These are phyloP conservation scores for Clohesyomyces aquaticus DNA, from an alignment of 495 filamentous ascomycete genomes.

Conservation along the genomic window DNA sequence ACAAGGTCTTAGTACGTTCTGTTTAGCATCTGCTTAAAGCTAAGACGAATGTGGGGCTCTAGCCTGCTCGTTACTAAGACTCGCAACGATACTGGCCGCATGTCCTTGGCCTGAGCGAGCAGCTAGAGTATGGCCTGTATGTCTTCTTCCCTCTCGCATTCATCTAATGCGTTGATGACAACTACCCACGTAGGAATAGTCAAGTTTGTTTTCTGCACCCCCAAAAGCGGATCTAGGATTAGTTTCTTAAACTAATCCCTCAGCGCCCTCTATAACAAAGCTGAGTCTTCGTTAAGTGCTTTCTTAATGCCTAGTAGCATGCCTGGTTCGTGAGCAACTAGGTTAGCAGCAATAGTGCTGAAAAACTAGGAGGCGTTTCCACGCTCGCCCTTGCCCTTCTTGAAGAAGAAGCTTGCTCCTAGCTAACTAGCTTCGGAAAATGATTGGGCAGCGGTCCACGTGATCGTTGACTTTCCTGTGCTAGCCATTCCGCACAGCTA, in stretches of 20 bases:
- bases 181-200: neutral
- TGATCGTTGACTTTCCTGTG: slow-evolving; percentile 32
- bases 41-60: neutral
- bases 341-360: slow-evolving; percentile 30
- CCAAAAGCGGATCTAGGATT: slow-evolving; percentile 23
- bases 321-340: slow-evolving; percentile 19
- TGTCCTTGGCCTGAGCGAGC: neutral
- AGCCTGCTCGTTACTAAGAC: neutral
- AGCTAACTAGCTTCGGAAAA: neutral
- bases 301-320: slow-evolving; percentile 7
- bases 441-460: neutral
- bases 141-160: neutral
- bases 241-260: slow-evolving; percentile 22
- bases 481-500: slow-evolving; percentile 32
- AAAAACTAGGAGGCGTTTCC: neutral
- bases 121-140: neutral
- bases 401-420: slow-evolving; percentile 34
- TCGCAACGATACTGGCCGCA: neutral
- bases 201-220: neutral
- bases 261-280: neutral
- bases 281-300: slow-evolving; percentile 26
- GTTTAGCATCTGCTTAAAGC: slow-evolving; percentile 1
- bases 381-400: neutral
- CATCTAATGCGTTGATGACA: slow-evolving; percentile 12
- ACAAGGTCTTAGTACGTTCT: neutral